These are phyloP conservation scores for Rasamsonia emersonii DNA, from an alignment of 2,329 filamentous ascomycete genomes.

Conservation along the genomic window DNA sequence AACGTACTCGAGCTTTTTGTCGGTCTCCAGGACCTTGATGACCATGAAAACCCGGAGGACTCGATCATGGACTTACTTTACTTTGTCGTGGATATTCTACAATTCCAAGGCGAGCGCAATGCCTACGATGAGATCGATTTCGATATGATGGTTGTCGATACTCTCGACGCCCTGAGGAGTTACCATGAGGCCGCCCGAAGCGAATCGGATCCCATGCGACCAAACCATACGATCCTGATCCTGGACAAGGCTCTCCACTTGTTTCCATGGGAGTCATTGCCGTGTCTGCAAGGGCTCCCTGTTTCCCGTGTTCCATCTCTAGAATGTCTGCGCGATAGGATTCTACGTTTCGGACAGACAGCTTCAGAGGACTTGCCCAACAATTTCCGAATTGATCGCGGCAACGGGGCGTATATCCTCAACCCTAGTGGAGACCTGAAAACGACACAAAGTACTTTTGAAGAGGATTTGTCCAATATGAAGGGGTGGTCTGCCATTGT, in stretches of 20 bases:
- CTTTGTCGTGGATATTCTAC: slow-evolving; percentile 91
- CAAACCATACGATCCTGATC: slow-evolving; percentile 70
- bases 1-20: slow-evolving; percentile 81
- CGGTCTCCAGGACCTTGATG: slow-evolving; percentile 65
- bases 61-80: slow-evolving; percentile 86
- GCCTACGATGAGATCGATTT: slow-evolving; percentile 98
- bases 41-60: slow-evolving; percentile 73
- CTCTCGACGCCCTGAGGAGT: slow-evolving; percentile 69
- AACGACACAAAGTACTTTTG: slow-evolving; percentile 69
- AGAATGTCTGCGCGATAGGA: slow-evolving; percentile 66
- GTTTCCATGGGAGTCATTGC: slow-evolving; percentile 94
- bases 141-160: slow-evolving; percentile 81
- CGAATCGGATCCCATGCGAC: slow-evolving; percentile 23
- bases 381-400: slow-evolving; percentile 45
- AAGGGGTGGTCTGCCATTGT: slow-evolving; percentile 59
- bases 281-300: slow-evolving; percentile 68
- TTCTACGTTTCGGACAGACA: slow-evolving; percentile 45
- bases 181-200: slow-evolving; percentile 54
- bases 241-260: slow-evolving; percentile 83
- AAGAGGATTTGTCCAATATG: slow-evolving; percentile 51
- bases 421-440: slow-evolving; percentile 81
- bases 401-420: slow-evolving; percentile 59
- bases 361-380: slow-evolving; percentile 12
- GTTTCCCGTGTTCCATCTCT: slow-evolving; percentile 86
- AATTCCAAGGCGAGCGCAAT: slow-evolving; percentile 92